Percentiles rank a stretch among this genome's conserved stretches.
Conservation (phyloP, 129 eudicot genomes). For the Tagetes patula region DNA sequence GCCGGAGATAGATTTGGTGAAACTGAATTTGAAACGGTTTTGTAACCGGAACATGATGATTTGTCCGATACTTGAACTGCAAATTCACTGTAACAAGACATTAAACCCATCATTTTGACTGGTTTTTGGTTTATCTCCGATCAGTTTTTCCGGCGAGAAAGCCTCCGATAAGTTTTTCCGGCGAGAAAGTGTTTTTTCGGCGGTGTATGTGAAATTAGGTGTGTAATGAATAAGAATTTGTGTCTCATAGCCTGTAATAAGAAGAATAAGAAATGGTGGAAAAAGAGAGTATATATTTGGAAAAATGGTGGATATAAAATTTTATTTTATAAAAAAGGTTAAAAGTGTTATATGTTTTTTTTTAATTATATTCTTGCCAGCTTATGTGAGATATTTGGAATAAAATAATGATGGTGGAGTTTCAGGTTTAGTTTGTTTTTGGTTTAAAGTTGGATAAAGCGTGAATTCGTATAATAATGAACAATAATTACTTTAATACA, state of each 20-base stretch:
- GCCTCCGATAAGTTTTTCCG: not conserved
- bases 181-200: not conserved
- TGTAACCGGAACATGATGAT: constrained; percentile 56
- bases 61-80: constrained; percentile 66
- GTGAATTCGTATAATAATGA: constrained; percentile 30
- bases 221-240: constrained; percentile 26
- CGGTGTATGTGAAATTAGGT: constrained; percentile 19
- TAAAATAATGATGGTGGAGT: constrained; percentile 26
- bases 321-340: constrained; percentile 2
- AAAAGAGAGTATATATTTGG: constrained; percentile 34
- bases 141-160: not conserved
- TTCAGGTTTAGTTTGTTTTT: constrained; percentile 27
- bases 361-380: constrained; percentile 42
- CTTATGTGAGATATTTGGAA: constrained; percentile 51
- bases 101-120: constrained; percentile 71
- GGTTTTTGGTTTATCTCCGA: not conserved
- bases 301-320: not conserved
- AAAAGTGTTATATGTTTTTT: not conserved
- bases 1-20: constrained; percentile 59
- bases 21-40: constrained; percentile 35
- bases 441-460: constrained; percentile 33
- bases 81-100: constrained; percentile 74
- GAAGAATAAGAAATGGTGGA: constrained; percentile 29
- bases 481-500: not conserved
- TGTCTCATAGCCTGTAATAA: constrained; percentile 24